phyloP scores from a whole-genome alignment of 208 protist species.

The Crithidia mellificae region DNA sequence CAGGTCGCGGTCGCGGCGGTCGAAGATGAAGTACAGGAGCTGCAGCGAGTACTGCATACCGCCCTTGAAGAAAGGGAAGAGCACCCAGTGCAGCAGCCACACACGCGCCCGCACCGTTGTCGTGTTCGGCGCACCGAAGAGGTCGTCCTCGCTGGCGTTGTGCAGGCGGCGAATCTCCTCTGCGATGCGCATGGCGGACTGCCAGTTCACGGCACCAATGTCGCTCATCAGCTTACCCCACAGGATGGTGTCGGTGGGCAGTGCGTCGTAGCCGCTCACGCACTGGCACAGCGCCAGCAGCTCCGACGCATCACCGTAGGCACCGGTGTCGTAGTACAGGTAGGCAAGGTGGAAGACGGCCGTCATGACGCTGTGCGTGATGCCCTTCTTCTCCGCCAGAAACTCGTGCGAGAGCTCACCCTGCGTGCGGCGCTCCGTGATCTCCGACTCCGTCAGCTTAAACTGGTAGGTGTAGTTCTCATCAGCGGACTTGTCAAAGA shows the following conservation, averaged over 20 bases:
- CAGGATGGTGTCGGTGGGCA: conserved; percentile 58
- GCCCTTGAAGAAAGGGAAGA: conserved; percentile 93
- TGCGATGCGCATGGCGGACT: conserved; percentile 72
- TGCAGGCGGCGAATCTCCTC: conserved; percentile 73
- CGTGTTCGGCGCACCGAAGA: conserved; percentile 56
- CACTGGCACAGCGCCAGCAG: conserved; percentile 82
- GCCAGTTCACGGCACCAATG: conserved; percentile 82
- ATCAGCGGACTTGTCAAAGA: conserved; percentile 70
- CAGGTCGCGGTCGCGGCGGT: conserved; percentile 56
- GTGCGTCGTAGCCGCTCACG: conserved; percentile 73
- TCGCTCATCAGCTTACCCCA: conserved; percentile 91
- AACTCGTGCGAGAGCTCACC: conserved; percentile 77
- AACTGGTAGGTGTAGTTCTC: conserved; percentile 82
- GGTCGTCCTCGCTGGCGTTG: conserved; percentile 71
- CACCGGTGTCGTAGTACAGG: conserved; percentile 86
- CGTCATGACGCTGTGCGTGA: conserved; percentile 69
- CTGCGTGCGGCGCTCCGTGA: conserved; percentile 68
- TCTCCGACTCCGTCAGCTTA: conserved; percentile 69
- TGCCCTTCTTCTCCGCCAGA: conserved; percentile 64
- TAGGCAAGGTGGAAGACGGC: conserved; percentile 80
- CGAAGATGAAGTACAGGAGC: conserved; percentile 85
- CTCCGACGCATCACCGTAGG: conserved; percentile 81
- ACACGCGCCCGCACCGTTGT: conserved; percentile 75
- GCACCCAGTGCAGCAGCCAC: conserved; percentile 91
- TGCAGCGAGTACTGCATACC: conserved; percentile 77